phyloP scores from a whole-genome alignment of 805 yeast genomes.

The Maudiozyma turicensis region DNA sequence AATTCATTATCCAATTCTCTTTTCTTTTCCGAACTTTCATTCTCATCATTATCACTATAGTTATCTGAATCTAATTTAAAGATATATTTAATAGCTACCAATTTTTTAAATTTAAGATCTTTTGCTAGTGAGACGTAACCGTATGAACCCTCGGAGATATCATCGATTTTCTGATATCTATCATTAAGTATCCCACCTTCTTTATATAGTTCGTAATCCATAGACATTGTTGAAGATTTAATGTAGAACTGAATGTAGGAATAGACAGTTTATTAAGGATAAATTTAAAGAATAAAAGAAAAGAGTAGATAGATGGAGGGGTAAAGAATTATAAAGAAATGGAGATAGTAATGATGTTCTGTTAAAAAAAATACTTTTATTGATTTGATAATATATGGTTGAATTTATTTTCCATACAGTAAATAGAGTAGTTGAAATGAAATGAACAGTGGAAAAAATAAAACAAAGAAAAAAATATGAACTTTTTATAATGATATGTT shows the following conservation, averaged over 20 bases:
- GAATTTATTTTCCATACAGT: no score
- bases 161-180: slow-evolving; percentile 59
- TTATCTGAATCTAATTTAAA: slow-evolving; percentile 43
- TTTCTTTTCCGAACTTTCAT: slow-evolving; percentile 14
- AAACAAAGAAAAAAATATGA: no score
- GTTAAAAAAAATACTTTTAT: no score
- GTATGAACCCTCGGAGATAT: slow-evolving; percentile 85
- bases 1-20: slow-evolving; percentile 13
- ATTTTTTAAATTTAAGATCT: slow-evolving; percentile 41
- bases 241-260: not conserved
- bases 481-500: no score
- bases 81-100: slow-evolving; percentile 82
- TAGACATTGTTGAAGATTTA: slow-evolving; percentile 1
- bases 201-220: slow-evolving; percentile 33
- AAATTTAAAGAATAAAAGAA: not conserved
- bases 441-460: no score
- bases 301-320: not conserved
- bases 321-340: no score
- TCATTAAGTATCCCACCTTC: slow-evolving; percentile 45
- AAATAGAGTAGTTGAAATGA: no score
- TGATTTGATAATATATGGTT: no score
- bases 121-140: slow-evolving; percentile 85
- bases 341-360: no score
- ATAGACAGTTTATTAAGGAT: not conserved
- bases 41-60: slow-evolving; percentile 19